phyloP scores from a whole-genome alignment of 1,284 basidiomycete species.

The Ceratobasidium sp. region DNA sequence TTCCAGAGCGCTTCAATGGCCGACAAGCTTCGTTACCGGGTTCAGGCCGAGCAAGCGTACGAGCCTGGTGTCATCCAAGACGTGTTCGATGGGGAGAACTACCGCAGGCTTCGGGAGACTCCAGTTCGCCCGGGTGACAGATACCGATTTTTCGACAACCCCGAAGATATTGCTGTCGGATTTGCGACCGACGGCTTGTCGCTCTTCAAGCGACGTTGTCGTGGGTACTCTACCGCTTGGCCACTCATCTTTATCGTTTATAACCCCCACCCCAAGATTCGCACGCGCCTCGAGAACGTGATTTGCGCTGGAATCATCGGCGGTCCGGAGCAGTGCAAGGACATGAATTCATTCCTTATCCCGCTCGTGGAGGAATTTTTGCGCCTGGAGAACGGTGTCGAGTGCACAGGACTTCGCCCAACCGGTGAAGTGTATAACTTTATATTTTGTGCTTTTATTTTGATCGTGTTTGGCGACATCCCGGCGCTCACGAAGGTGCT shows the following conservation, averaged over 20 bases:
- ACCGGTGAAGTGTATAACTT: conserved; percentile 2
- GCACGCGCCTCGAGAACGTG: conserved; percentile 35
- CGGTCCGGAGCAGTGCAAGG: conserved; percentile 29
- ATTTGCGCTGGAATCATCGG: conserved; percentile 42
- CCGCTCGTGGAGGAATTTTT: conserved; percentile 36
- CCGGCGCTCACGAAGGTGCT: conserved; percentile 45
- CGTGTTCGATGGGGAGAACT: conserved; percentile 49
- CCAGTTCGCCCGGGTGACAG: not conserved
- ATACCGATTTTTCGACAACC: conserved; percentile 53
- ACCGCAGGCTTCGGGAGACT: conserved; percentile 23
- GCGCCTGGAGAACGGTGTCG: conserved; percentile 41
- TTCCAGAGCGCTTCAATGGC: conserved; percentile 48
- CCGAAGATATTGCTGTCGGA: conserved; percentile 42
- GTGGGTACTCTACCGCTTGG: conserved; percentile 30
- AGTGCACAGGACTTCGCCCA: conserved; percentile 10
- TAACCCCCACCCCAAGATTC: conserved; percentile 41
- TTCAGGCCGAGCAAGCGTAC: conserved; percentile 45
- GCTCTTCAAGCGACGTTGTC: conserved; percentile 34
- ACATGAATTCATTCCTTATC: conserved; percentile 14
- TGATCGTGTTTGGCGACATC: conserved; percentile 46
- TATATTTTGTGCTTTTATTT: conserved; percentile 40
- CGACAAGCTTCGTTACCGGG: conserved; percentile 52
- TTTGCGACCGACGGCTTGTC: conserved; percentile 41
- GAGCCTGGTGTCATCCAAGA: conserved; percentile 48
- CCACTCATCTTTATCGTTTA: conserved; percentile 40